These are phyloP conservation scores for Syzygium aqueum DNA, from an alignment of 345 rosid species.

Conservation along the genomic window DNA sequence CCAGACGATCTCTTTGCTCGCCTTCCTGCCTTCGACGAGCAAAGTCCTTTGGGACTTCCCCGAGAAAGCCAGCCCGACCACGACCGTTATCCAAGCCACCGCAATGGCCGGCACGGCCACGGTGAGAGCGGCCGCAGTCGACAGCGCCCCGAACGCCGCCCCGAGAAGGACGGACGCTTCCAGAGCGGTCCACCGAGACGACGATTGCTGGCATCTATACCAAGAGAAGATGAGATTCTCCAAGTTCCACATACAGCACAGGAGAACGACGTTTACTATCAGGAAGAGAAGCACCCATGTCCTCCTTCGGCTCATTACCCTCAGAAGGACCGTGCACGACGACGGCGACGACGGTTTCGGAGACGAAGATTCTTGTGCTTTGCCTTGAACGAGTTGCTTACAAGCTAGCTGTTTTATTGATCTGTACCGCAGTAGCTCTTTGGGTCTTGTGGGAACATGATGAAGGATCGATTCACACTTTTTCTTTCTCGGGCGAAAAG, in stretches of 20 bases:
- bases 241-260: slow-evolving; percentile 54
- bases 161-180: slow-evolving; percentile 68
- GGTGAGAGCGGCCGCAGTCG: slow-evolving; percentile 74
- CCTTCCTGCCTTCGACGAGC: slow-evolving; percentile 69
- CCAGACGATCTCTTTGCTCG: slow-evolving; percentile 64
- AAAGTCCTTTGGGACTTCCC: slow-evolving; percentile 68
- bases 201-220: slow-evolving; percentile 1
- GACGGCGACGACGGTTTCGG: not conserved
- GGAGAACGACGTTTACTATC: slow-evolving; percentile 44
- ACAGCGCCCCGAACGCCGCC: slow-evolving; percentile 54
- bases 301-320: slow-evolving; percentile 15
- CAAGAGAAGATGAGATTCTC: slow-evolving; percentile 50
- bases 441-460: not conserved
- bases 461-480: not conserved
- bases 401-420: not conserved
- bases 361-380: not conserved
- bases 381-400: not conserved
- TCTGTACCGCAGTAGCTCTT: not conserved
- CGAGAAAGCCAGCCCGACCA: slow-evolving; percentile 71
- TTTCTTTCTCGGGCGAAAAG: not conserved
- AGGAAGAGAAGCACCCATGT: slow-evolving; percentile 79
- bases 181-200: not conserved
- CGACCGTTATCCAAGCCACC: slow-evolving; percentile 71
- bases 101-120: slow-evolving; percentile 84
- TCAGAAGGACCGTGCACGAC: not conserved